Conservation (phyloP, 306 rosid genomes). For the Lagenaria siceraria region DNA sequence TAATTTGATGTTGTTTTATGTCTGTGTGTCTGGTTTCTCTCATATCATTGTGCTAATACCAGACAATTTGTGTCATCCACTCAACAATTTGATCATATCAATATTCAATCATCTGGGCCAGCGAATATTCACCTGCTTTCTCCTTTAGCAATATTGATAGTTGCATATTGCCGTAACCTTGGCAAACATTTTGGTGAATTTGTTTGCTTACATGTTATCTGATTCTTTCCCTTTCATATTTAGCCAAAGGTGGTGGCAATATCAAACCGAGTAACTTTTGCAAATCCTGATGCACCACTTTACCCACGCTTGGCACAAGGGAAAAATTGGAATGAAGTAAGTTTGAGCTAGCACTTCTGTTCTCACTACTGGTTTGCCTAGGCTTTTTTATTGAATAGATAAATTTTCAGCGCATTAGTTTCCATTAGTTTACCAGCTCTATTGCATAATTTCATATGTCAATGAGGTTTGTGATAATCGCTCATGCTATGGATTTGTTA, state of each 20-base stretch:
- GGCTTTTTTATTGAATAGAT: neutral
- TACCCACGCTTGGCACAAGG: constrained; percentile 95
- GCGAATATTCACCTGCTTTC: neutral
- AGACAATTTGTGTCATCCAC: neutral
- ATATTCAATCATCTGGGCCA: neutral
- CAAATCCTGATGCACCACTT: constrained; percentile 78
- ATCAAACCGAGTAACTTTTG: constrained; percentile 46
- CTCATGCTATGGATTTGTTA: neutral
- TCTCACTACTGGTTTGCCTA: neutral
- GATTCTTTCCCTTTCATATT: constrained; percentile 10
- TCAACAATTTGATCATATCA: neutral
- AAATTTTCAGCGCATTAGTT: neutral
- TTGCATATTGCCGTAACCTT: neutral
- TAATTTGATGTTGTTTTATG: neutral
- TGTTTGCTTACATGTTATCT: neutral
- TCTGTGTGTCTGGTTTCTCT: neutral
- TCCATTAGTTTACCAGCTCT: neutral
- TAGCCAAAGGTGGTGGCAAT: constrained; percentile 79
- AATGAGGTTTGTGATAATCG: neutral
- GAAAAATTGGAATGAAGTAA: constrained; percentile 78
- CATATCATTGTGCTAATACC: neutral
- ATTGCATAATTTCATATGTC: neutral
- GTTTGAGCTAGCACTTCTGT: constrained; percentile 8
- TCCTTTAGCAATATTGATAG: neutral
- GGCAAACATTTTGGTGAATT: neutral